Conservation (phyloP, 306 rosid genomes). For the Gleditsia sinensis region DNA sequence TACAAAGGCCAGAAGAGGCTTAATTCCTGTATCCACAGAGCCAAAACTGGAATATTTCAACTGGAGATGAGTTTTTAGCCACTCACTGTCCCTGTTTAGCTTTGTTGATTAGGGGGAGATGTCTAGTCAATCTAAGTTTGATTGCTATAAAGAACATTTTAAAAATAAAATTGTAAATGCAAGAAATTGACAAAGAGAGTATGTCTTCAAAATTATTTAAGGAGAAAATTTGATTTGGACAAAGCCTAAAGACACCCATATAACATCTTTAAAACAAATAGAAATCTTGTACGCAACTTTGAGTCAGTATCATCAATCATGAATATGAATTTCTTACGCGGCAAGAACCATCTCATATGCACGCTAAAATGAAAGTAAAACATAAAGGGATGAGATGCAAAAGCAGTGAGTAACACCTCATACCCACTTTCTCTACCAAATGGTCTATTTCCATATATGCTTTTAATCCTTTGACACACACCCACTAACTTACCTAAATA, state of each 20-base stretch:
- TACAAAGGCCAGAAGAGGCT: not conserved
- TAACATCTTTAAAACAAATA: not conserved
- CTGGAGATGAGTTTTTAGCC: not conserved
- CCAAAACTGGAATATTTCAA: not conserved
- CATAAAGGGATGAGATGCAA: not conserved
- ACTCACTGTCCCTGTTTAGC: not conserved
- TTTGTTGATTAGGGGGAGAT: too few relatives aligned
- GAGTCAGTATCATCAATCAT: constrained; percentile 1
- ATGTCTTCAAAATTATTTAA: too few relatives aligned
- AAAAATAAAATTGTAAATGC: too few relatives aligned
- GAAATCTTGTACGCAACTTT: constrained; percentile 22
- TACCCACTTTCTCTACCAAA: constrained; percentile 34
- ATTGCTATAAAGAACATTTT: too few relatives aligned
- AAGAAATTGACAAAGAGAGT: too few relatives aligned
- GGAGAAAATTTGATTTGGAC: too few relatives aligned
- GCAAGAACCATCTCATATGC: constrained; percentile 17
- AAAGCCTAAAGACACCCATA: not conserved
- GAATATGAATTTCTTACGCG: not conserved
- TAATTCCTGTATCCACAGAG: too few relatives aligned
- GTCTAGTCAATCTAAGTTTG: too few relatives aligned
- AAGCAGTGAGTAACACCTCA: constrained; percentile 34
- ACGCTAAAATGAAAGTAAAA: not conserved
- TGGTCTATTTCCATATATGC: not conserved
- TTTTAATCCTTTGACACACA: not conserved
- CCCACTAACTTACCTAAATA: not conserved